These are phyloP conservation scores for Candida insectalens DNA, from an alignment of 805 yeast genomes.

Conservation along the genomic window DNA sequence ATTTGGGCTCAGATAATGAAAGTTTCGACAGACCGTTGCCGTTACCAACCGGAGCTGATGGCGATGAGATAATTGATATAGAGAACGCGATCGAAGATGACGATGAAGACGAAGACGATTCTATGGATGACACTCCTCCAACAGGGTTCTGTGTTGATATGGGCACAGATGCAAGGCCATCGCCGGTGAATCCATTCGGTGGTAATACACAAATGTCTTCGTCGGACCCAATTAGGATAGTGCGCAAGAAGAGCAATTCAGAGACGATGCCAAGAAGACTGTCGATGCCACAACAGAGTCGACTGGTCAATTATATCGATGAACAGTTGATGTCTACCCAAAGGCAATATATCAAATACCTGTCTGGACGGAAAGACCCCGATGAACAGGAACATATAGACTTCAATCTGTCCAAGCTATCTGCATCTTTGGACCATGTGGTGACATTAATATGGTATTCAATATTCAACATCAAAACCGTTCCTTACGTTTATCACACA, in stretches of 20 bases:
- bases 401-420: conserved; percentile 28
- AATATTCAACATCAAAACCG: conserved; percentile 24
- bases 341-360: conserved; percentile 36
- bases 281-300: conserved; percentile 43
- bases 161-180: conserved; percentile 13
- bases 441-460: conserved; percentile 58
- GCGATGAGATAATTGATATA: conserved; percentile 2
- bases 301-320: conserved; percentile 46
- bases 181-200: conserved; percentile 23
- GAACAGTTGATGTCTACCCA: conserved; percentile 42
- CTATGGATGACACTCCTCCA: conserved; percentile 2
- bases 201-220: conserved; percentile 14
- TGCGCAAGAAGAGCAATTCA: background rate
- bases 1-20: conserved; percentile 10
- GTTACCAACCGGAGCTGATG: conserved; percentile 5
- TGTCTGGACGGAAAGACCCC: conserved; percentile 20
- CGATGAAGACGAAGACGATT: conserved; percentile 7
- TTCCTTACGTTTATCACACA: conserved; percentile 20
- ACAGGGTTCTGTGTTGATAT: conserved; percentile 8
- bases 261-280: conserved; percentile 18
- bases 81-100: conserved; percentile 6
- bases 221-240: conserved; percentile 14
- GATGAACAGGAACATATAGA: conserved; percentile 11
- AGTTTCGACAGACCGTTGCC: no score
- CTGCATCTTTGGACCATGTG: conserved; percentile 27